These are phyloP conservation scores for Cytospora piceicola DNA, from an alignment of 2,329 filamentous ascomycete genomes.

Conservation along the genomic window DNA sequence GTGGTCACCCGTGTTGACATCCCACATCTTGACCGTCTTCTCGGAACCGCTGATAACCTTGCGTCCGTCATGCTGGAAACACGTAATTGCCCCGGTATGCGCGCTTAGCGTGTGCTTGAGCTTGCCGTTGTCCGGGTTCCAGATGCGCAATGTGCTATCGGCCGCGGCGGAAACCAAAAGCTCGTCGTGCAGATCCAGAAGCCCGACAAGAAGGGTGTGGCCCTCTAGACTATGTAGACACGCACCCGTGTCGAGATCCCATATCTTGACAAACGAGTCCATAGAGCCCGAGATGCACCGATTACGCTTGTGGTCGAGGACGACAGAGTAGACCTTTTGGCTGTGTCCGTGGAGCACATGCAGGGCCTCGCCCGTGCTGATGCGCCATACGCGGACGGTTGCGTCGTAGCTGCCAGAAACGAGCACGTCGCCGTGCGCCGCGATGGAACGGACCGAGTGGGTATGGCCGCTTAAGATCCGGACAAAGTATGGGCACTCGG, in stretches of 20 bases:
- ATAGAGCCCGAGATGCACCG: constrained; percentile 98
- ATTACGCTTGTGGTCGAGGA: constrained; percentile 87
- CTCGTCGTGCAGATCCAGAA: constrained; percentile 87
- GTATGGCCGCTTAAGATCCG: constrained; percentile 83
- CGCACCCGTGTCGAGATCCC: constrained; percentile 85
- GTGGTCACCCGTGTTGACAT: constrained; percentile 88
- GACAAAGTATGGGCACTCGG: constrained; percentile 93
- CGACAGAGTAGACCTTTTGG: constrained; percentile 96
- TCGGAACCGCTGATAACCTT: constrained; percentile 98
- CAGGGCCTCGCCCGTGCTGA: constrained; percentile 88
- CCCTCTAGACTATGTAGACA: constrained; percentile 91
- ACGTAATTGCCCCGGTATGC: constrained; percentile 96
- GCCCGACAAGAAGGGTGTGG: constrained; percentile 86
- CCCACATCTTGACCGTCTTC: constrained; percentile 98
- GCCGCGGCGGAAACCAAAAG: constrained; percentile 93
- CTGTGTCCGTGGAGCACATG: constrained; percentile 85
- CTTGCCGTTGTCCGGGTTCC: constrained; percentile 91
- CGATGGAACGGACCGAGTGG: constrained; percentile 94
- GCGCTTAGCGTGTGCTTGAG: constrained; percentile 90
- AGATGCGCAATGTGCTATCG: constrained; percentile 92
- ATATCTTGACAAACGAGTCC: constrained; percentile 98
- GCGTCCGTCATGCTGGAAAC: constrained; percentile 95
- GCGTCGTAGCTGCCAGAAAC: constrained; percentile 97
- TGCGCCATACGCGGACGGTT: constrained; percentile 94
- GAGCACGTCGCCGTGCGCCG: constrained; percentile 91